Evolutionary conservation across 2,329 filamentous ascomycete species (phyloP).

Genomic region (Cercospora nicotianae): DNA sequence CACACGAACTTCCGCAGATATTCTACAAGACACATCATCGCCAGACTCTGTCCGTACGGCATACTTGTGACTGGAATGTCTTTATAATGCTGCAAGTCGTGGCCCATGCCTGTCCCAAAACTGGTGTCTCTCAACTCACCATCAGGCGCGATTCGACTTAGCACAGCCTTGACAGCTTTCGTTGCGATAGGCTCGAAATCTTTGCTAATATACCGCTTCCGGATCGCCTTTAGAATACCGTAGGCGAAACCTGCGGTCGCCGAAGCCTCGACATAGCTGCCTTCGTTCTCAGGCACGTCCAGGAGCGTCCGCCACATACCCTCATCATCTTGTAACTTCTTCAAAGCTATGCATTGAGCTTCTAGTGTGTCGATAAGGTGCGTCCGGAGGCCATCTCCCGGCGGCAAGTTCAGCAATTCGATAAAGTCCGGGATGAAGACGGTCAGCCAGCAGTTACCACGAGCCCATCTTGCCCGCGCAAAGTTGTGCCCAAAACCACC

Average conservation of each 20-base stretch:
- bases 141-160: slow-evolving; percentile 63
- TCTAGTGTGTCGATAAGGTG: slow-evolving; percentile 64
- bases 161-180: slow-evolving; percentile 65
- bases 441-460: slow-evolving; percentile 73
- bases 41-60: slow-evolving; percentile 84
- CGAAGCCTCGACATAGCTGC: slow-evolving; percentile 74
- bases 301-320: slow-evolving; percentile 76
- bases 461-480: slow-evolving; percentile 56
- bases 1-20: slow-evolving; percentile 63
- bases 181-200: slow-evolving; percentile 63
- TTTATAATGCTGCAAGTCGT: slow-evolving; percentile 72
- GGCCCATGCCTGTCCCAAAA: slow-evolving; percentile 78
- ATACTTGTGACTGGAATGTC: slow-evolving; percentile 75
- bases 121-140: slow-evolving; percentile 73
- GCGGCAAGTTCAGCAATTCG: slow-evolving; percentile 65
- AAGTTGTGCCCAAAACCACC: slow-evolving; percentile 59
- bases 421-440: slow-evolving; percentile 83
- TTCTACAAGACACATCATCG: slow-evolving; percentile 77
- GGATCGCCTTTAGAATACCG: slow-evolving; percentile 70
- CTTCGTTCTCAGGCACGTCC: slow-evolving; percentile 63
- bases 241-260: slow-evolving; percentile 80
- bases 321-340: slow-evolving; percentile 55
- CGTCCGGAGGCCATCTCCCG: slow-evolving; percentile 60
- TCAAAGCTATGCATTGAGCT: slow-evolving; percentile 67
- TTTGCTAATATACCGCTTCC: slow-evolving; percentile 67